phyloP scores from a whole-genome alignment of 2,329 filamentous ascomycete genomes.

The Rachicladosporium sp. region DNA sequence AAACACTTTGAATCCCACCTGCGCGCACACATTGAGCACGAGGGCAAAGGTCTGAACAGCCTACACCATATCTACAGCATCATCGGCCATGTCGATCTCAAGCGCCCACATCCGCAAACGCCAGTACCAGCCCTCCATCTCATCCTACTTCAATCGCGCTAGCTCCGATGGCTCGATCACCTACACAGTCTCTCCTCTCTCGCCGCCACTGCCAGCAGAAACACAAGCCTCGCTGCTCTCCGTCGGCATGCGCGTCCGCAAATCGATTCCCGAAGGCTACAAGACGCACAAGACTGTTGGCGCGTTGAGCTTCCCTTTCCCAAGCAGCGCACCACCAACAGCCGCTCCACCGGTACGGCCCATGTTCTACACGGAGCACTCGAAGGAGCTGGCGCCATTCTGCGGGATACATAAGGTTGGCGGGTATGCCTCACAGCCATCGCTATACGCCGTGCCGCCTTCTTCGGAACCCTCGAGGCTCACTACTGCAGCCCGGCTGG shows the following conservation, averaged over 20 bases:
- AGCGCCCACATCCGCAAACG: slow-evolving; percentile 4
- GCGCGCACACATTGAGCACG: too few relatives aligned
- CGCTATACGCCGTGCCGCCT: slow-evolving; percentile 12
- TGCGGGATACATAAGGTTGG: slow-evolving; percentile 69
- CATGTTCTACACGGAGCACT: background rate
- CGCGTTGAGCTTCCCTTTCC: slow-evolving; percentile 11
- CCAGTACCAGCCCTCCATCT: slow-evolving; percentile 8
- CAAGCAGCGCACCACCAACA: slow-evolving; percentile 22
- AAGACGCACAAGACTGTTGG: slow-evolving; percentile 51
- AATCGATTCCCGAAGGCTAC: slow-evolving; percentile 87
- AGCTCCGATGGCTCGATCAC: slow-evolving; percentile 1
- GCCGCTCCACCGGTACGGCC: slow-evolving; percentile 18
- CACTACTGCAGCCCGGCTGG: background rate
- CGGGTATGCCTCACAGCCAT: slow-evolving; percentile 49
- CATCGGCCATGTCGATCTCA: background rate
- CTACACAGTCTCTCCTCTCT: slow-evolving; percentile 12
- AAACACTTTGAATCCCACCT: too few relatives aligned
- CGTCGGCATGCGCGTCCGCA: slow-evolving; percentile 90
- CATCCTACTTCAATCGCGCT: slow-evolving; percentile 8
- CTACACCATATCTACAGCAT: too few relatives aligned
- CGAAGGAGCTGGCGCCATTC: slow-evolving; percentile 61
- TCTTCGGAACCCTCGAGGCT: slow-evolving; percentile 16
- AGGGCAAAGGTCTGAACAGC: too few relatives aligned
- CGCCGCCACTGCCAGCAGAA: slow-evolving; percentile 46
- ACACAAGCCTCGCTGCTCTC: slow-evolving; percentile 75